Percentiles rank a stretch among this genome's conserved stretches.
Evolutionary conservation across 805 yeast species (phyloP).

Genomic region (Zygoascus tannicola): DNA sequence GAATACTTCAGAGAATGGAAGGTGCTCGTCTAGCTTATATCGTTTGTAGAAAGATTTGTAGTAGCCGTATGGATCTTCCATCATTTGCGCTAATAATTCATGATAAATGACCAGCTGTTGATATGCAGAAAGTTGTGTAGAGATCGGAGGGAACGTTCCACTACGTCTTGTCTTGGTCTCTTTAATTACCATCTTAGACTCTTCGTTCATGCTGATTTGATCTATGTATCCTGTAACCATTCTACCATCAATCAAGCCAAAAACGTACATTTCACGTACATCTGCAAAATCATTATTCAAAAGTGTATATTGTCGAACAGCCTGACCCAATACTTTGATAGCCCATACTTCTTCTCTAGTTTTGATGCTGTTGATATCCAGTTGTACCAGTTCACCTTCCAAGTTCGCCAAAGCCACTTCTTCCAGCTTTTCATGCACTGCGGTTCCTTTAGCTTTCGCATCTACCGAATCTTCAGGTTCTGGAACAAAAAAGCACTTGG

Average conservation of each 20-base stretch:
- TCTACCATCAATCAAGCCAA: slow-evolving; percentile 16
- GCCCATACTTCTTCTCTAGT: slow-evolving; percentile 15
- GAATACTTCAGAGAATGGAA: slow-evolving; percentile 2
- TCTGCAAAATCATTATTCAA: not conserved
- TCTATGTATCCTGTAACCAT: slow-evolving; percentile 25
- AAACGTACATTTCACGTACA: slow-evolving; percentile 25
- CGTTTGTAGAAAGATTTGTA: slow-evolving; percentile 5
- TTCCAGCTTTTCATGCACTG: slow-evolving; percentile 17
- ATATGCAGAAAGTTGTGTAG: slow-evolving; percentile 23
- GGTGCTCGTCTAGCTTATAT: slow-evolving; percentile 6
- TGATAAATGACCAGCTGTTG: slow-evolving; percentile 28
- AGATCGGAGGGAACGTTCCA: slow-evolving; percentile 10
- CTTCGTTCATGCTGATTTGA: slow-evolving; percentile 10
- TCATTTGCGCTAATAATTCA: slow-evolving; percentile 14
- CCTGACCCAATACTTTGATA: slow-evolving; percentile 13
- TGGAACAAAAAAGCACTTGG: not conserved
- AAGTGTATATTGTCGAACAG: slow-evolving; percentile 6
- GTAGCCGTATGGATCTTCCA: slow-evolving; percentile 2
- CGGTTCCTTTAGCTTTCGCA: slow-evolving; percentile 17
- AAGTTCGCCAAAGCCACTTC: slow-evolving; percentile 1
- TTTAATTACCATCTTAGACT: slow-evolving; percentile 13
- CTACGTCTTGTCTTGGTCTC: slow-evolving; percentile 25
- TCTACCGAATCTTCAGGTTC: not conserved
- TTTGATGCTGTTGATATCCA: not conserved
- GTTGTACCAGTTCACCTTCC: not conserved